Conservation (phyloP, 257 asterid genomes). For the Petunia secreta region DNA sequence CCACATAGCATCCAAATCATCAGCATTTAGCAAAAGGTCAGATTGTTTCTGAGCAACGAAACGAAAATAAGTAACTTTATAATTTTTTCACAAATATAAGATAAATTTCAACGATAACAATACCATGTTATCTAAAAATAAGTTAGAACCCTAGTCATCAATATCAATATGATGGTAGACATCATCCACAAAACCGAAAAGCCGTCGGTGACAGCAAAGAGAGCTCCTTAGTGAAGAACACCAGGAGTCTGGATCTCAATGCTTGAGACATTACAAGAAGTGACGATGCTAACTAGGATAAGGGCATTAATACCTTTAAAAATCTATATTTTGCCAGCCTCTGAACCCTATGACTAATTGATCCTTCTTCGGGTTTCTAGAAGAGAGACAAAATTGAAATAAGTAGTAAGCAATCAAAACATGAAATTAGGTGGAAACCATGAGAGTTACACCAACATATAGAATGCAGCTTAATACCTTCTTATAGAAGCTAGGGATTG, state of each 20-base stretch:
- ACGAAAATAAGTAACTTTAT: slow-evolving; percentile 8
- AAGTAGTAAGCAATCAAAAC: background rate
- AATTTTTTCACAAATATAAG: background rate
- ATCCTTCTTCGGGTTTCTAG: slow-evolving; percentile 99
- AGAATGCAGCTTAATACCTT: slow-evolving; percentile 48
- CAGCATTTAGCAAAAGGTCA: slow-evolving; percentile 96
- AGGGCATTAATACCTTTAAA: slow-evolving; percentile 65
- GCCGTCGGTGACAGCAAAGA: background rate
- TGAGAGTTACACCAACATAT: background rate
- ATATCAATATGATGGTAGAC: background rate
- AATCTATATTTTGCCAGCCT: slow-evolving; percentile 93
- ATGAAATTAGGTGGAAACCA: slow-evolving; percentile 7
- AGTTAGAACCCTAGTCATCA: background rate
- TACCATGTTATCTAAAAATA: background rate
- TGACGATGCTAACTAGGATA: background rate
- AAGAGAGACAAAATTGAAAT: slow-evolving; percentile 17
- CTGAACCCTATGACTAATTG: slow-evolving; percentile 96
- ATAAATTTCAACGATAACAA: background rate
- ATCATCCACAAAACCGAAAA: background rate
- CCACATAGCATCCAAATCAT: slow-evolving; percentile 99
- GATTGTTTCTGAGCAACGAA: slow-evolving; percentile 83
- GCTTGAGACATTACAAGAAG: background rate
- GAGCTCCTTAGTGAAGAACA: background rate
- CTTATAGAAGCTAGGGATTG: slow-evolving; percentile 93
- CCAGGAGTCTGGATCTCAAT: background rate